Evolutionary conservation across 1,284 basidiomycete genomes (phyloP).

Genomic region (Agaricales sp.): DNA sequence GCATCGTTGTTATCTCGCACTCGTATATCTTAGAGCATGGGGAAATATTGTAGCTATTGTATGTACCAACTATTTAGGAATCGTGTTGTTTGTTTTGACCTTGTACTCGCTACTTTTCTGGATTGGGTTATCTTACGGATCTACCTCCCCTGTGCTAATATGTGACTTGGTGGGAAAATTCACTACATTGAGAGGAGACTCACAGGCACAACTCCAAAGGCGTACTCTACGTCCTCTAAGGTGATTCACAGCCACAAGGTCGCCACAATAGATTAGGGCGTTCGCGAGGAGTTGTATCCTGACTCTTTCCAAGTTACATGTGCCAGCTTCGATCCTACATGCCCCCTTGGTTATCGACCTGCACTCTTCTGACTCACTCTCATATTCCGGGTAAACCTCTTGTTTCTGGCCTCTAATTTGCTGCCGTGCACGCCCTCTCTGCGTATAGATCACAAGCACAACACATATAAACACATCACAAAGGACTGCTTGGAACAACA

Average conservation of each 20-base stretch:
- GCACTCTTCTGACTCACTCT: neutral
- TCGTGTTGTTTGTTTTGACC: neutral
- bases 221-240: too few species aligned
- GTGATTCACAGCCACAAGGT: too few species aligned
- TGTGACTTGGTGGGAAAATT: too few species aligned
- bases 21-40: neutral
- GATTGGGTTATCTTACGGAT: too few species aligned
- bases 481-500: neutral
- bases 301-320: neutral
- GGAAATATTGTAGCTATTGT: neutral
- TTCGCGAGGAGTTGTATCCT: too few species aligned
- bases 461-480: neutral
- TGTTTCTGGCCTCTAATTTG: neutral
- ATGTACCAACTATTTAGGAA: neutral
- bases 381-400: neutral
- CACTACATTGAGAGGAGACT: too few species aligned
- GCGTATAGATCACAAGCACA: neutral
- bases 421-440: neutral
- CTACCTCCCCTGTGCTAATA: too few species aligned
- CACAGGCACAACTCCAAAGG: too few species aligned
- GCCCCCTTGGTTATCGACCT: neutral
- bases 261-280: too few species aligned
- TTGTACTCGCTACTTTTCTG: too few species aligned
- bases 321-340: neutral
- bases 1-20: neutral